Evolutionary conservation across 192 early-diverging fungal genomes (phyloP), one percentile per base, ranked within the genome.

Genomic region (Phlyctochytrium planicorne): DNA sequence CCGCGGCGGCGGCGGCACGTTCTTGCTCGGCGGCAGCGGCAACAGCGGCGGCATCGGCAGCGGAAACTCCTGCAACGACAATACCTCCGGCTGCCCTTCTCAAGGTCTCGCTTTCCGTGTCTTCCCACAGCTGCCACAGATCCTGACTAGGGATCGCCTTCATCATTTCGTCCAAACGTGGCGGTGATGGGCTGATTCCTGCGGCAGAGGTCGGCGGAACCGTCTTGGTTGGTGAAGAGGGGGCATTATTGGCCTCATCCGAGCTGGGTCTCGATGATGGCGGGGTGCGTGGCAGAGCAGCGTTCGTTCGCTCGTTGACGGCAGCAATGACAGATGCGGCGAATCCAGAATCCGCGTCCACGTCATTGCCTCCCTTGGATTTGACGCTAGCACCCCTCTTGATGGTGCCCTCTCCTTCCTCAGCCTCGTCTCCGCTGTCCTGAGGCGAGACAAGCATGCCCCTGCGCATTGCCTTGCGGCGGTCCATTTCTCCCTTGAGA

Each of bases 111-210:
- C n/a, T n/a, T 30, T 62, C 30, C 34, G 65, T 37, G 47, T 66
- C 63, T 24, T 66, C 59, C 70, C 70, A 72, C 59, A 72, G 34
- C 34, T 30, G 24, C 57, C 40, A 30, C 59, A 72, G 32, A 34
- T 72, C 70, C 16, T 60, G 24, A 20, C 3, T 24, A 35, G 70
- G 30, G n/a, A 72, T 61, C 3, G 17, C 50, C 53, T 55, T 57
- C 62, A 72, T 57, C 20, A 57, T 12, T 25, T 57, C 55, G 14
- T 57, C 55, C 55, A 57, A 14, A 12, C 55, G 16, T 27, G 55
- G 14, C 20, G 20, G 16, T 27, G 55, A 4, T 27, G 55, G 55
- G 14, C 14, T 24, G 6, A 57, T 27, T 20, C 40, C 40, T 20
- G 40, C 40, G 10, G 40, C 6, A 6, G 40, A 47, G 10, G 20